Conservation (phyloP, 2,329 filamentous ascomycete species). For the Metarhizium brunneum region DNA sequence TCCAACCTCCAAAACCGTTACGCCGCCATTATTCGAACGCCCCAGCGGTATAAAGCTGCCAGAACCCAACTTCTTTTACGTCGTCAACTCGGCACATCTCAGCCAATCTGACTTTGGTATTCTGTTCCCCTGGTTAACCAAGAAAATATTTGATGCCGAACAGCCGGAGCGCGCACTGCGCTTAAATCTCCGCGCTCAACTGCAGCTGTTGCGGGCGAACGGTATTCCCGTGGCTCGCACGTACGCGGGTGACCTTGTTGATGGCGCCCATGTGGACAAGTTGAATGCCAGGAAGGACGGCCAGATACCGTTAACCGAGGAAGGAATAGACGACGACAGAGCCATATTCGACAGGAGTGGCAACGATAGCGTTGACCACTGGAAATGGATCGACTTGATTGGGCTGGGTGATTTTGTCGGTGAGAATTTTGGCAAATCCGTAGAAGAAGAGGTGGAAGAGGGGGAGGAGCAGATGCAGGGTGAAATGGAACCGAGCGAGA, state of each 20-base stretch:
- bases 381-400: conserved; percentile 44
- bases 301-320: conserved; percentile 13
- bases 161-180: conserved; percentile 49
- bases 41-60: conserved; percentile 32
- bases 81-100: conserved; percentile 64
- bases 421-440: conserved; percentile 18
- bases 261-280: conserved; percentile 32
- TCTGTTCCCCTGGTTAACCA: conserved; percentile 64
- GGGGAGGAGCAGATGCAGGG: conserved; percentile 25
- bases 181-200: conserved; percentile 48
- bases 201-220: conserved; percentile 46
- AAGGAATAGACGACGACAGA: conserved; percentile 36
- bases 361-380: conserved; percentile 31
- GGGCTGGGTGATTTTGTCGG: conserved; percentile 32
- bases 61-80: conserved; percentile 65
- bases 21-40: conserved; percentile 30
- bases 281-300: conserved; percentile 15
- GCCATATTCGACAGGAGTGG: conserved; percentile 39
- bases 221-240: conserved; percentile 40
- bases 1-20: conserved; percentile 33
- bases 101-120: conserved; percentile 78
- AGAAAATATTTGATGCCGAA: conserved; percentile 46
- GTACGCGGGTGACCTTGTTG: conserved; percentile 38
- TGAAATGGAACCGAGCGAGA: conserved; percentile 25
- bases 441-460: conserved; percentile 23